These are phyloP conservation scores for Paracamarosporium sp. DNA, from an alignment of 2,329 filamentous ascomycete genomes.

Conservation along the genomic window DNA sequence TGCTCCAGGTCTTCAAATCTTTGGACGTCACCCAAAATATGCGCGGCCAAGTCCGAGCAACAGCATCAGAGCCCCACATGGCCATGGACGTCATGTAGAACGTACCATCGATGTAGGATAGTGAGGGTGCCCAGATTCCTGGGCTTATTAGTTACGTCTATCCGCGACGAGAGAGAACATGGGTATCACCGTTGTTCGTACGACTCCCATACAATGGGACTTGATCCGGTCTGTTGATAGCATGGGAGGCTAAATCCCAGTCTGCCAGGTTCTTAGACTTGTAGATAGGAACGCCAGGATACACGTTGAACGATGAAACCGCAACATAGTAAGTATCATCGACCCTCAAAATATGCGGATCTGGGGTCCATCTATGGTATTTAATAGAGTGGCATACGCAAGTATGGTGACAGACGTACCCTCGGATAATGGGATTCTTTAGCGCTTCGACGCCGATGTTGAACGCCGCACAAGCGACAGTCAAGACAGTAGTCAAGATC, in stretches of 20 bases:
- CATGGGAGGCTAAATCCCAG: not conserved
- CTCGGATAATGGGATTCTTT: not conserved
- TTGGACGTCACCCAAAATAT: not conserved
- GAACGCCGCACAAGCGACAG: not conserved
- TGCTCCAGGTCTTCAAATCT: not conserved
- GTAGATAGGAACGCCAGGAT: not conserved
- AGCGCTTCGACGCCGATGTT: not conserved
- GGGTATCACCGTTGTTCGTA: too few relatives aligned
- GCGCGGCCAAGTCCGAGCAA: not conserved
- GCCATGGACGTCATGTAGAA: too few relatives aligned
- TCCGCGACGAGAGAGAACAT: too few relatives aligned
- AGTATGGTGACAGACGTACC: not conserved
- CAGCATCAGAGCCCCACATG: not conserved
- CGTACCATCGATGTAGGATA: too few relatives aligned
- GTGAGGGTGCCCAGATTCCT: too few relatives aligned
- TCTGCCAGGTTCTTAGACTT: not conserved
- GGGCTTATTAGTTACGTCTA: too few relatives aligned
- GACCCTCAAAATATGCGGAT: not conserved
- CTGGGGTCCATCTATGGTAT: not conserved
- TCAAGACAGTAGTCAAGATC: not conserved
- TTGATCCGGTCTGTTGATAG: not conserved
- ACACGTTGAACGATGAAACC: not conserved
- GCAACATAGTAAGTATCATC: not conserved
- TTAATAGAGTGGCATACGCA: not conserved
- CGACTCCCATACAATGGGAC: too few relatives aligned